Evolutionary conservation across 2,329 filamentous ascomycete species (phyloP).

Genomic region (Trichoderma gracile): DNA sequence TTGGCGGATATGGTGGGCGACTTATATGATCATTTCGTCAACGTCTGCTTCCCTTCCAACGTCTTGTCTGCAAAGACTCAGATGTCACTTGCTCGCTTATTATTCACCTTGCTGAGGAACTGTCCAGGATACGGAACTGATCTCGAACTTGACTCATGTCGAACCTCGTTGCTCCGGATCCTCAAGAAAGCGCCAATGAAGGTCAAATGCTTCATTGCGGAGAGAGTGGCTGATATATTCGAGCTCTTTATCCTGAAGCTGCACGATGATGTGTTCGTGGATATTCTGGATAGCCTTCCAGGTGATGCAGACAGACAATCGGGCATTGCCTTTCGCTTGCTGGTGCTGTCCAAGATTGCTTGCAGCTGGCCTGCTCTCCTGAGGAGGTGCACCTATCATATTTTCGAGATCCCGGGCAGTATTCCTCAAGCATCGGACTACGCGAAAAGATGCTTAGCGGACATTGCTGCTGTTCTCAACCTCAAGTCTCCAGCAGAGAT

Average conservation of each 20-base stretch:
- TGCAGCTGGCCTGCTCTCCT: conserved; percentile 84
- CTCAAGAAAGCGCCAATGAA: conserved; percentile 64
- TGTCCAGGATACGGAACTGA: conserved; percentile 67
- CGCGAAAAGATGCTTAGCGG: conserved; percentile 68
- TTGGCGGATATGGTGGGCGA: conserved; percentile 69
- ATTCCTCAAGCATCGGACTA: conserved; percentile 66
- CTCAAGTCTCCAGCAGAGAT: conserved; percentile 68
- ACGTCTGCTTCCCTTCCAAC: conserved; percentile 64
- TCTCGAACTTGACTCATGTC: conserved; percentile 57
- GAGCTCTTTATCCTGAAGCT: conserved; percentile 76
- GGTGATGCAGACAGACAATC: conserved; percentile 69
- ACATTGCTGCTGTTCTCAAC: conserved; percentile 65
- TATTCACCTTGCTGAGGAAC: conserved; percentile 68
- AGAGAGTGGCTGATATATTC: conserved; percentile 73
- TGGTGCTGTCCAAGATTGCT: conserved; percentile 74
- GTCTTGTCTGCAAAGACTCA: conserved; percentile 70
- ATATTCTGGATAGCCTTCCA: conserved; percentile 79
- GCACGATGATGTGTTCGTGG: conserved; percentile 81
- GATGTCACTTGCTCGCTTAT: conserved; percentile 64
- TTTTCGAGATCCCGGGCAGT: conserved; percentile 85
- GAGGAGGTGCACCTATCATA: conserved; percentile 84
- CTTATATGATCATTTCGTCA: conserved; percentile 77
- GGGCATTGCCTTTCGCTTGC: conserved; percentile 81
- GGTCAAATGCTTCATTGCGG: conserved; percentile 75
- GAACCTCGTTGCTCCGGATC: conserved; percentile 74